Evolutionary conservation across 2,329 filamentous ascomycete genomes (phyloP).

Genomic region (Fusarium sp.): DNA sequence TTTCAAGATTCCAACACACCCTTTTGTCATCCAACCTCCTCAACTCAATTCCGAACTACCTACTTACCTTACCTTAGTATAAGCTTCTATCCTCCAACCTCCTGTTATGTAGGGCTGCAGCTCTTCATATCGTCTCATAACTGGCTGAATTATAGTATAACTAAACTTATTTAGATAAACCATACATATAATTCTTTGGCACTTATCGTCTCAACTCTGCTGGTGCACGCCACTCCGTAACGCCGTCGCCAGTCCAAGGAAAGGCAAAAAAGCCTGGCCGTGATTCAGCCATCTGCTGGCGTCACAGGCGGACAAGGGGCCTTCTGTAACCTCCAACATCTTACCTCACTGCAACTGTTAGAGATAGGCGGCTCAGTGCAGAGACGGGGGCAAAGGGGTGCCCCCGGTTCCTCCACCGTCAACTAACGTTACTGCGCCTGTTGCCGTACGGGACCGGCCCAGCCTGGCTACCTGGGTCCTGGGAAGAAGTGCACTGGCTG

Average conservation of each 20-base stretch:
- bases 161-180: neutral
- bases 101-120: conserved; percentile 26
- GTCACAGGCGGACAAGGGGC: conserved; percentile 44
- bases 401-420: conserved; percentile 36
- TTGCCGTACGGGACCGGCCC: conserved; percentile 6
- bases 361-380: conserved; percentile 24
- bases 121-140: conserved; percentile 9
- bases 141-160: neutral
- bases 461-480: neutral
- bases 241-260: conserved; percentile 5
- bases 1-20: conserved; percentile 21
- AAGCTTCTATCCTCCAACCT: conserved; percentile 6
- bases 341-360: conserved; percentile 21
- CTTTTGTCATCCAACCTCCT: conserved; percentile 7
- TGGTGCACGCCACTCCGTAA: conserved; percentile 26
- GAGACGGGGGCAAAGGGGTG: conserved; percentile 13
- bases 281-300: conserved; percentile 42
- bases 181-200: neutral
- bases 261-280: conserved; percentile 26
- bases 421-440: conserved; percentile 31
- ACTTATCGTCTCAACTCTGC: conserved; percentile 19
- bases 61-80: neutral
- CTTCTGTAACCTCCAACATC: conserved; percentile 27
- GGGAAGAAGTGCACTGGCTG: conserved; percentile 28
- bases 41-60: neutral